Evolutionary conservation across 768 basidiomycete species (phyloP).

Genomic region (Stropharia rugosoannulata): DNA sequence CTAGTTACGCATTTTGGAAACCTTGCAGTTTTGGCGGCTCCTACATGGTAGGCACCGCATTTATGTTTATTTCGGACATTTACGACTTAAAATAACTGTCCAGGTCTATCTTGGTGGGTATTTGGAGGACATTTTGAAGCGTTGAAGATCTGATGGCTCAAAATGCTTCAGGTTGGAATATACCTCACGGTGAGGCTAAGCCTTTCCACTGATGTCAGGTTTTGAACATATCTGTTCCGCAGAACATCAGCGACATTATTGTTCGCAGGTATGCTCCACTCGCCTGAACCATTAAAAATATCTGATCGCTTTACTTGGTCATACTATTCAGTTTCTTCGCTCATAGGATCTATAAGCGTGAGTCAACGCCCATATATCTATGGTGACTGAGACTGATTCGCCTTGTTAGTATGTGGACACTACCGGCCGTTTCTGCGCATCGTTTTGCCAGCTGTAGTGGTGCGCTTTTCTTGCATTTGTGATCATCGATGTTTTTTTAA

Average conservation of each 20-base stretch:
- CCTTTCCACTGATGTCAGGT: background rate
- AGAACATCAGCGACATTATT: conserved; percentile 22
- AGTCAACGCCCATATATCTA: background rate
- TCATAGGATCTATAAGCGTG: conserved; percentile 18
- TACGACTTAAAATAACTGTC: background rate
- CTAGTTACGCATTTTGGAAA: background rate
- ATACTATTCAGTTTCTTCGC: conserved; percentile 17
- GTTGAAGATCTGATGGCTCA: background rate
- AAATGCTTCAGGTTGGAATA: conserved; percentile 12
- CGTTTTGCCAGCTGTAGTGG: conserved; percentile 16
- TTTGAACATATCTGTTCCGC: background rate
- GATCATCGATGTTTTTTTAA: background rate
- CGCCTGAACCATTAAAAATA: background rate
- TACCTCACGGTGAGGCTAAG: conserved; percentile 19
- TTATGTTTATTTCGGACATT: background rate
- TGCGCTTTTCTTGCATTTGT: background rate
- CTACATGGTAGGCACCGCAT: conserved; percentile 14
- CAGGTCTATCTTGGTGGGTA: conserved; percentile 21
- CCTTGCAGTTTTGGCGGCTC: background rate
- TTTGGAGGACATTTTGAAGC: background rate
- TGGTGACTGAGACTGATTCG: background rate
- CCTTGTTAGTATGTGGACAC: conserved; percentile 15
- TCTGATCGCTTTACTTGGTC: background rate
- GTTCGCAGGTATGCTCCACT: conserved; percentile 15
- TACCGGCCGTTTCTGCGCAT: conserved; percentile 10